These are phyloP conservation scores for Chlamydomonas asymmetrica DNA, from an alignment of 139 green algal species.

Conservation along the genomic window DNA sequence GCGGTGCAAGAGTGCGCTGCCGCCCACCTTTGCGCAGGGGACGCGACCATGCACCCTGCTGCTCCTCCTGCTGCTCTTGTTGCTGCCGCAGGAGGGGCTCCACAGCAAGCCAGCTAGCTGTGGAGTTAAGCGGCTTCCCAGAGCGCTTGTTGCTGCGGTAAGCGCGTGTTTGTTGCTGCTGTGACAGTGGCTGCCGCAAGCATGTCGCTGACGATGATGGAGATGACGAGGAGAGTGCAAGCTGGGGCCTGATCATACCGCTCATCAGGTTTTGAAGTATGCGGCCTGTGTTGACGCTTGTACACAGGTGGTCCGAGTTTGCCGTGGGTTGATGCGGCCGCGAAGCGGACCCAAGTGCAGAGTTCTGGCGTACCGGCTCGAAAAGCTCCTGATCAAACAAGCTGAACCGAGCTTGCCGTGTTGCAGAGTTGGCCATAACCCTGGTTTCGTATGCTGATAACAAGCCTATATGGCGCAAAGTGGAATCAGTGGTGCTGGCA, in stretches of 20 bases:
- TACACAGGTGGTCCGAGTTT: too few species aligned
- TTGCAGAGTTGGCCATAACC: too few species aligned
- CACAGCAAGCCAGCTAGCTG: slow-evolving; percentile 38
- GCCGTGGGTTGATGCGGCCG: too few species aligned
- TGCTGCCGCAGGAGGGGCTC: slow-evolving; percentile 22
- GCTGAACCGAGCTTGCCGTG: too few species aligned
- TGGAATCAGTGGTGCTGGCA: too few species aligned
- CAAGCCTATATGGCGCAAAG: too few species aligned
- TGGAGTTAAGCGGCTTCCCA: slow-evolving; percentile 38
- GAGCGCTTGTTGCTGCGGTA: slow-evolving; percentile 40
- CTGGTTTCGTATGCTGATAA: too few species aligned
- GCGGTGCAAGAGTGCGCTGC: background rate
- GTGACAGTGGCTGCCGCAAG: background rate
- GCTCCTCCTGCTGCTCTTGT: slow-evolving; percentile 12
- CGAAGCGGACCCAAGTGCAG: too few species aligned
- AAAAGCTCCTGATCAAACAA: too few species aligned
- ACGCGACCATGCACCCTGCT: background rate
- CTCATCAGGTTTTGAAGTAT: background rate
- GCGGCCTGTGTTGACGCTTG: background rate
- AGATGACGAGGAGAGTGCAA: background rate
- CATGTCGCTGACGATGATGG: background rate
- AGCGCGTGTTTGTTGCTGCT: slow-evolving; percentile 4
- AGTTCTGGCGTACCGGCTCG: too few species aligned
- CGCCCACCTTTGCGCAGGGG: background rate
- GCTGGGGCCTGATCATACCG: background rate